Evolutionary conservation across 2,329 filamentous ascomycete species (phyloP), one percentile per base, ranked within the genome.

Genomic region (Colletotrichum echinochloae): DNA sequence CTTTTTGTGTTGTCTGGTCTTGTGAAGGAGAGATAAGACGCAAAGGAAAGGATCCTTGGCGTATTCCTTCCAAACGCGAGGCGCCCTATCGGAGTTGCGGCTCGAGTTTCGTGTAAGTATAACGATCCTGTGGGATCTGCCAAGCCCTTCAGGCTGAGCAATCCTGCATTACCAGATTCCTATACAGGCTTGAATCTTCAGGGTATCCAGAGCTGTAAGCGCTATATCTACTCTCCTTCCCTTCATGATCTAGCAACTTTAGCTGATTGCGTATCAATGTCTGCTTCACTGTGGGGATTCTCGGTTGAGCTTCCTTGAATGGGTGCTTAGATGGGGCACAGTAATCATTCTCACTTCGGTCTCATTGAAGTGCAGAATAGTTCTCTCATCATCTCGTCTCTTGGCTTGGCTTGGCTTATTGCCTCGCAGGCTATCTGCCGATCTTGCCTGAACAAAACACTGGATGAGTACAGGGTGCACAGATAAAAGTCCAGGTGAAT

Each of bases 71-170:
- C 14, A 26, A 35, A 26, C 23, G 8, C 12, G 16, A n/a, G 8
- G n/a, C 28, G 14, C 23, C 63, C 63, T 60, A 66, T 65, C 8
- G 16, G 41, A 60, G 18, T 23, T 35, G 33, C 14, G 30, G 26
- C 8, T 23, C 7, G 44, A 51, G 48, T 7, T 49, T 18, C 11
- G n/a, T 33, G 35, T 30, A 46, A 16, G 41, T 26, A n/a, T n/a
- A 8, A 26, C 57, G n/a, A 52, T 66, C 44, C 55, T 33, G 41
- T 11, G 39, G 63, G 55, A 66, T 66, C 55, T 52, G 63, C 55
- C 63, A 60, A 66, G 63, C 11, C 20, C n/a, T 3, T 12, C 8
- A 33, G 14, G 44, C 1, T 26, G 51, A 52, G 63, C 35, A 35
- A 44, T 20, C 8, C 11, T 20, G n/a, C 8, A 26, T 18, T 44